Evolutionary conservation across 2,329 filamentous ascomycete genomes (phyloP).

Genomic region (Pseudodiploospora longispora): DNA sequence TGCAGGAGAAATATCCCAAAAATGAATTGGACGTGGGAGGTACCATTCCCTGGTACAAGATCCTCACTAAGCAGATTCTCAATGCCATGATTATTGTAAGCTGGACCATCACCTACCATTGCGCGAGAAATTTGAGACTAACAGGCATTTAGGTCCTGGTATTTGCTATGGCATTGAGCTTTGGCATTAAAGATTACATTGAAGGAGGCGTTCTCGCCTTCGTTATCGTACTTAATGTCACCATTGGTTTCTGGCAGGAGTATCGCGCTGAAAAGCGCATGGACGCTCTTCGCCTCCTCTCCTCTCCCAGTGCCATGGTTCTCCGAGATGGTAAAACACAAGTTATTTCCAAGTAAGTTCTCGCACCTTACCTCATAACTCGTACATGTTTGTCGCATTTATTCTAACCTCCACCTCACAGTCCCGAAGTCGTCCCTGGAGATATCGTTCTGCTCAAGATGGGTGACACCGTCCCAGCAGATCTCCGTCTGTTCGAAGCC

Average conservation of each 20-base stretch:
- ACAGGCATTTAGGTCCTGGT: constrained; percentile 53
- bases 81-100: constrained; percentile 70
- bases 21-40: constrained; percentile 66
- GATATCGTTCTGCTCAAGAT: constrained; percentile 61
- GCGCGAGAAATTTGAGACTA: neutral
- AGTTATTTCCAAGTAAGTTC: constrained; percentile 48
- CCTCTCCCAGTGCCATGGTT: constrained; percentile 55
- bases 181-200: constrained; percentile 58
- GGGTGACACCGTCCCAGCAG: constrained; percentile 68
- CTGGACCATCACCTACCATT: constrained; percentile 7
- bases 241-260: constrained; percentile 60
- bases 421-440: constrained; percentile 59
- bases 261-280: constrained; percentile 59
- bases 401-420: constrained; percentile 20
- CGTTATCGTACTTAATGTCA: constrained; percentile 61
- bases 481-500: constrained; percentile 60
- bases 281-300: constrained; percentile 54
- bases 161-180: constrained; percentile 67
- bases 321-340: constrained; percentile 50
- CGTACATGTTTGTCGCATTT: neutral
- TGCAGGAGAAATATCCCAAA: constrained; percentile 51
- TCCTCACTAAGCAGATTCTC: constrained; percentile 62
- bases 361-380: constrained; percentile 1
- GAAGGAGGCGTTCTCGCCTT: constrained; percentile 60
- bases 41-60: constrained; percentile 62